Evolutionary conservation across 441 rosid species (phyloP), one percentile per base, ranked within the genome.

Genomic region (Oxalis stricta): DNA sequence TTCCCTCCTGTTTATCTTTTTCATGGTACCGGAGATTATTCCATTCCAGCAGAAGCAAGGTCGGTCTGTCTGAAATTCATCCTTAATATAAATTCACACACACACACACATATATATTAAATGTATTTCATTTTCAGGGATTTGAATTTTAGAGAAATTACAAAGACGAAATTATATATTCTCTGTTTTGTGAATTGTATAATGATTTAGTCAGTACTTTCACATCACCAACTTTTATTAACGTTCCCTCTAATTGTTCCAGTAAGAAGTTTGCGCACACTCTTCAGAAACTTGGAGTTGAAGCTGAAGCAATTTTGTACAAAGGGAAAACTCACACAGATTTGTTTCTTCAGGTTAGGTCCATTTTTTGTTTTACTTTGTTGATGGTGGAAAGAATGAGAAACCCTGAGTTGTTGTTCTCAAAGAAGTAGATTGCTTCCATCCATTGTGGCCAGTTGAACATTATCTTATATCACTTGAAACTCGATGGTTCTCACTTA

Each of bases 241-340:
- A 42, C 6, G 11, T 23, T 18, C 16, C 22, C 11, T 43, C 9
- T 23, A 61, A 15, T n/a, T n/a, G n/a, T n/a, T 67, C 60, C 78
- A 89, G 96, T 61, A 76, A 60, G 67, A 59, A 38, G 21, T 89
- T 82, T 76, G 85, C 80, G 1, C 76, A 76, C 41, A 67, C 84
- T 50, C 89, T 85, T 43, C 61, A 56, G 57, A 59, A 75, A 55
- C 71, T 73, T 44, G 96, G 96, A 55, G 93, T 60, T 11, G 66
- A 68, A 72, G 94, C 91, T 39, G 72, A 80, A 46, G 60, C 82
- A 41, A 68, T 80, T 20, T 58, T 83, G 47, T 85, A 83, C 17
- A 89, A 83, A 48, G 96, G 93, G 26, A 91, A 81, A 60, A 83
- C 93, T 32, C 96, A 83, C 69, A 83, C 98, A 10, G 98, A 91